Conservation (phyloP, 768 basidiomycete genomes). For the Scleroderma citrinum region DNA sequence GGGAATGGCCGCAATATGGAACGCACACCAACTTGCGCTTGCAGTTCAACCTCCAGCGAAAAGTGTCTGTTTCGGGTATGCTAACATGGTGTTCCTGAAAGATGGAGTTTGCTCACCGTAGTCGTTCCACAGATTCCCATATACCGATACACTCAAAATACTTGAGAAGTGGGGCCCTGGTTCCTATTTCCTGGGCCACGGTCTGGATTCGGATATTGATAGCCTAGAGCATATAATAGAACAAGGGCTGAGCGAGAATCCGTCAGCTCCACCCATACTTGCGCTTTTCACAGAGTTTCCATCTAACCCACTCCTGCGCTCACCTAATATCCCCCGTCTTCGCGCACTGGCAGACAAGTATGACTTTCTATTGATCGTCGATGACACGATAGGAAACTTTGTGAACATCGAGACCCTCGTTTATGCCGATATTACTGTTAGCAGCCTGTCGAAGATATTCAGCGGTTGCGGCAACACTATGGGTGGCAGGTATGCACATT, state of each 20-base stretch:
- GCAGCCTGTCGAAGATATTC: constrained; percentile 91
- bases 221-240: constrained; percentile 60
- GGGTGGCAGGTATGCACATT: constrained; percentile 79
- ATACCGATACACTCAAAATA: constrained; percentile 91
- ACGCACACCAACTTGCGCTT: constrained; percentile 69
- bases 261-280: constrained; percentile 53
- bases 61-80: constrained; percentile 92
- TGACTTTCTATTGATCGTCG: constrained; percentile 82
- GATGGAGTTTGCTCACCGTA: background rate
- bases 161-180: constrained; percentile 96
- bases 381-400: constrained; percentile 94
- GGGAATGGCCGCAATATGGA: constrained; percentile 96
- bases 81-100: constrained; percentile 3
- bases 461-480: constrained; percentile 93
- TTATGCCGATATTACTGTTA: constrained; percentile 84
- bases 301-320: constrained; percentile 90
- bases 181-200: constrained; percentile 81
- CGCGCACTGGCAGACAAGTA: constrained; percentile 80
- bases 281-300: constrained; percentile 93
- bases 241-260: constrained; percentile 33
- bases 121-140: constrained; percentile 66
- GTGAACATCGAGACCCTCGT: constrained; percentile 87
- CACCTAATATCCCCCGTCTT: constrained; percentile 69
- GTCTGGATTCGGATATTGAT: constrained; percentile 70
- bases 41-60: constrained; percentile 52